phyloP scores from a whole-genome alignment of 345 rosid genomes.

The Camelina laxa region DNA sequence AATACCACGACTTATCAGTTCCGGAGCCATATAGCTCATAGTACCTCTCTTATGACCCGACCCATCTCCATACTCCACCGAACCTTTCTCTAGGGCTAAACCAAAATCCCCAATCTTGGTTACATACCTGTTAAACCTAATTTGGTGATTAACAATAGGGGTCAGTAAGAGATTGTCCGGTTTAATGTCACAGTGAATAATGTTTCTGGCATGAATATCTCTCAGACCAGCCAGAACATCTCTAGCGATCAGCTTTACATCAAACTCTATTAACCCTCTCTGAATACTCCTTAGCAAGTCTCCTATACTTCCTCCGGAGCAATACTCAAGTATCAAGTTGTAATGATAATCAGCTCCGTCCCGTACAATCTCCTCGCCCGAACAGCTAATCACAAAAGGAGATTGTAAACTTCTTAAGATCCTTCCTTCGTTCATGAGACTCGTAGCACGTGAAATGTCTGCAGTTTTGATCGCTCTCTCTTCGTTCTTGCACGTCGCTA shows the following conservation, averaged over 20 bases:
- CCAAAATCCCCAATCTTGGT: conserved; percentile 31
- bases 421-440: background rate
- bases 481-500: background rate
- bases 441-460: background rate
- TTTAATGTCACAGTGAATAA: conserved; percentile 37
- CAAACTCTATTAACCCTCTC: background rate
- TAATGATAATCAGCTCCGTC: background rate
- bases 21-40: conserved; percentile 8
- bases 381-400: conserved; percentile 10
- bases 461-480: background rate
- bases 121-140: background rate
- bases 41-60: conserved; percentile 31
- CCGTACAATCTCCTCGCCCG: conserved; percentile 3
- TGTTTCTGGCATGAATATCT: background rate
- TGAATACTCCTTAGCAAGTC: background rate
- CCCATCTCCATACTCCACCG: conserved; percentile 7
- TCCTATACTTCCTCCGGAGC: background rate
- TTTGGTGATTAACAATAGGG: background rate
- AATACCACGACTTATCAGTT: background rate
- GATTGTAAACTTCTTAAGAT: background rate
- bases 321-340: conserved; percentile 36
- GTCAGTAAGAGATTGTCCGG: conserved; percentile 30
- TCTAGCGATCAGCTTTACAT: background rate
- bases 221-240: conserved; percentile 25
- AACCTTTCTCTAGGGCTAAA: conserved; percentile 28